Conservation (phyloP, 1,284 basidiomycete genomes). For the Ustilago bromivora region DNA sequence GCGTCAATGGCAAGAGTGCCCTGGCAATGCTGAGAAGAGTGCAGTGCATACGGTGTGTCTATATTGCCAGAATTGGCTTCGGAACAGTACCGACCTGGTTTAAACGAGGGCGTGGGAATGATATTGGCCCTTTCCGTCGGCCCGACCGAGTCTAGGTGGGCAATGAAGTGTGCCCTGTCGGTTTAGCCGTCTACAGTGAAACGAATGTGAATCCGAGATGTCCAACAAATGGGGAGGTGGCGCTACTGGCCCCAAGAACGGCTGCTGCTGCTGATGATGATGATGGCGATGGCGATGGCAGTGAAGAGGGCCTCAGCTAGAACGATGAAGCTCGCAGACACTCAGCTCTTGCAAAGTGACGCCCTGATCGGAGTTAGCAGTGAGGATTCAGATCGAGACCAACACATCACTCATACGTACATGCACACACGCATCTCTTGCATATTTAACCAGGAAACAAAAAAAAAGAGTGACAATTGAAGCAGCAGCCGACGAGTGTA, state of each 20-base stretch:
- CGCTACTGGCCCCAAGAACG: neutral
- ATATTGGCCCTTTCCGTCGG: neutral
- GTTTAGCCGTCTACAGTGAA: neutral
- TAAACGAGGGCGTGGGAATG: neutral
- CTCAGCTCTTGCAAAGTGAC: slow-evolving; percentile 3
- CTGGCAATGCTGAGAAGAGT: no score
- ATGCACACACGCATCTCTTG: slow-evolving; percentile 12
- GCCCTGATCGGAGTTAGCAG: slow-evolving; percentile 22
- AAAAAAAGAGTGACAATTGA: neutral
- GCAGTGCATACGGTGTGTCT: neutral
- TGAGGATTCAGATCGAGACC: slow-evolving; percentile 17
- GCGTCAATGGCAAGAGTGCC: neutral
- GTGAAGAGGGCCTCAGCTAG: neutral
- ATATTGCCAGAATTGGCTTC: neutral
- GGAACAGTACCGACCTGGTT: neutral
- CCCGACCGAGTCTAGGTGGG: neutral
- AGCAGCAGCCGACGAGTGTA: neutral
- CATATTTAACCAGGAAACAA: neutral
- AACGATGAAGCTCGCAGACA: neutral
- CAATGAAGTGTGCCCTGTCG: neutral
- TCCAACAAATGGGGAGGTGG: neutral
- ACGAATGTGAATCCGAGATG: neutral
- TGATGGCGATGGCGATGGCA: neutral
- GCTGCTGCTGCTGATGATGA: neutral
- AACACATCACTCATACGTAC: slow-evolving; percentile 19